Conservation (phyloP, 805 yeast species). For the Sugiyamaella chiloensis region DNA sequence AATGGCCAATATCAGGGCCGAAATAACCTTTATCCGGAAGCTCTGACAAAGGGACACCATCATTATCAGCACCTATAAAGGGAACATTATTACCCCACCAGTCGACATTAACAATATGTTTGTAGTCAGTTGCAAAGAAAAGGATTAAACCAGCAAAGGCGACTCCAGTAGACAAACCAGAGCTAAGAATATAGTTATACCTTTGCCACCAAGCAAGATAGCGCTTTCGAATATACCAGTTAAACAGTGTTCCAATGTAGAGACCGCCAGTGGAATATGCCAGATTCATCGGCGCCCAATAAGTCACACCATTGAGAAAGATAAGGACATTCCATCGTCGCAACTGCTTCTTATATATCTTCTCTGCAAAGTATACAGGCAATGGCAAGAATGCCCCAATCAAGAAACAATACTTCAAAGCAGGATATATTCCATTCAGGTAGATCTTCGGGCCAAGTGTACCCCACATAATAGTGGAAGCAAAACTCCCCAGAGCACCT, state of each 20-base stretch:
- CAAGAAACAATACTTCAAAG: slow-evolving; percentile 45
- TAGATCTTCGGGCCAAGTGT: slow-evolving; percentile 47
- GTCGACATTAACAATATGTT: slow-evolving; percentile 31
- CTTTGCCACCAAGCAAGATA: slow-evolving; percentile 51
- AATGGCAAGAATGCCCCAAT: slow-evolving; percentile 41
- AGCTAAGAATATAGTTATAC: slow-evolving; percentile 47
- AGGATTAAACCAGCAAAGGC: slow-evolving; percentile 46
- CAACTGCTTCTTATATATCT: slow-evolving; percentile 34
- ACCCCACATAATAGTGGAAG: slow-evolving; percentile 44
- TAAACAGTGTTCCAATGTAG: slow-evolving; percentile 41
- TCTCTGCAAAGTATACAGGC: slow-evolving; percentile 41
- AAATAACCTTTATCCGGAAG: slow-evolving; percentile 7
- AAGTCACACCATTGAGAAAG: slow-evolving; percentile 43
- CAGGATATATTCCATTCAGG: slow-evolving; percentile 44
- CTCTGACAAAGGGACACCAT: background rate
- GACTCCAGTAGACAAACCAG: slow-evolving; percentile 48
- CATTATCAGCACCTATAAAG: background rate
- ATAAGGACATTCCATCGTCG: slow-evolving; percentile 22
- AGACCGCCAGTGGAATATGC: slow-evolving; percentile 41
- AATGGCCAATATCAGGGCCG: slow-evolving; percentile 6
- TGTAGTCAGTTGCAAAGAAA: slow-evolving; percentile 42
- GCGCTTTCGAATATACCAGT: slow-evolving; percentile 40
- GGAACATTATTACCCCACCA: slow-evolving; percentile 51
- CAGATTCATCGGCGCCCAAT: slow-evolving; percentile 40
- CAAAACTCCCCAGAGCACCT: slow-evolving; percentile 43